Base-by-base conservation (phyloP, 257 asterid species). In the Dorcoceras hygrometricum region DNA sequence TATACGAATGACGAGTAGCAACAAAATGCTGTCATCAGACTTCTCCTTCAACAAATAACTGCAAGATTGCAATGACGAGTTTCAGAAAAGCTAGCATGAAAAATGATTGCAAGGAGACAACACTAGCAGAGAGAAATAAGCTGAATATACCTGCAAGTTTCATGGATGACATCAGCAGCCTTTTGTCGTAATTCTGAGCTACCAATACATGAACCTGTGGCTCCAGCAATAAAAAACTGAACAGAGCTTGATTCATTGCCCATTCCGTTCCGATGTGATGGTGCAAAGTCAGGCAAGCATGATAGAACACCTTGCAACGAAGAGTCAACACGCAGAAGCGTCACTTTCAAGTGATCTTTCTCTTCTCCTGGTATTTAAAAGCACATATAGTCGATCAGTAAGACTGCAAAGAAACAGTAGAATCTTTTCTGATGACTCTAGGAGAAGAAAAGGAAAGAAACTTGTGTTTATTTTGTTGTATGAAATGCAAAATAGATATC, bases 311-410 rank as follows among this genome's bases (percentile, higher is more conserved):
- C 99, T 83, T 90, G 99, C 69, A 94, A 79, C 65, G 99, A 86
- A 62, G 99, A 94, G 84, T 90, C 95, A 73, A 94, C 81, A 67
- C 99, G 99, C 72, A 94, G 84, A 77, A 94, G 97, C 73, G 97
- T 88, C 93, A 94, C 97, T 84, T 94, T 94, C 82, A 94, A 78
- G 87, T 94, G 99, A 74, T 90, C 97, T 84, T 94, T 94, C 90
- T 88, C 97, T 67, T 76, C 80, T 70, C 96, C 99, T 94, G 90
- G 76, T 68, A 71, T 84, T 69, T 70, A 69, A 71, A n/a, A 73
- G 80, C 60, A 66, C 63, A 72, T 31, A 67, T 65, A 68, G 73
- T 81, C 75, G 69, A 78, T 57, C 60, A 54, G 59, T 63, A 76
- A 59, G 69, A 71, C 68, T 55, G 28, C 57, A 48, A 62, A 48